phyloP scores from a whole-genome alignment of 2,329 filamentous ascomycete genomes.

The Aspergillus latus region DNA sequence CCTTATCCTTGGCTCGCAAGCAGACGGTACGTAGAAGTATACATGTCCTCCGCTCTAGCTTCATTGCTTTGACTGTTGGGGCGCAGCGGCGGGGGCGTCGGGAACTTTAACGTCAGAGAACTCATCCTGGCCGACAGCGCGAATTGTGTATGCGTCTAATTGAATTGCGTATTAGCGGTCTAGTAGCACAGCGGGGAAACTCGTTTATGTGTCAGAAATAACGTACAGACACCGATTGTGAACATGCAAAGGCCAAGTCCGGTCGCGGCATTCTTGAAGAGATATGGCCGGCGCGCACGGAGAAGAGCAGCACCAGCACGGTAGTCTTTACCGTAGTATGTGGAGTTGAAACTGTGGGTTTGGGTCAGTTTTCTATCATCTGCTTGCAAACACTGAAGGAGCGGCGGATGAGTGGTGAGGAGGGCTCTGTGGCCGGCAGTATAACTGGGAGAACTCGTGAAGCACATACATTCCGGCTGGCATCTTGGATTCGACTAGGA shows the following conservation, averaged over 20 bases:
- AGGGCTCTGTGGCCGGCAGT: not conserved
- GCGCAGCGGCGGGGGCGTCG: constrained; percentile 56
- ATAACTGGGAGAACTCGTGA: too few relatives aligned
- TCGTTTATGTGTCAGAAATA: constrained; percentile 37
- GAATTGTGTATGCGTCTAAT: constrained; percentile 70
- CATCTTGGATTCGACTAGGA: constrained; percentile 9
- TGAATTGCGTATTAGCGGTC: not conserved
- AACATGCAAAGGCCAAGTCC: constrained; percentile 74
- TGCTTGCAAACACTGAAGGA: not conserved
- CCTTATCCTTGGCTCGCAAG: not conserved
- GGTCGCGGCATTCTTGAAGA: constrained; percentile 83
- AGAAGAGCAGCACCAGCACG: constrained; percentile 85
- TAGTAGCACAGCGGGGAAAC: not conserved
- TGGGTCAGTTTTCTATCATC: constrained; percentile 5
- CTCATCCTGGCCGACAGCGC: constrained; percentile 89
- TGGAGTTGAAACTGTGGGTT: constrained; percentile 61
- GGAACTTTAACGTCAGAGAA: constrained; percentile 95
- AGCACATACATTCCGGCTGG: constrained; percentile 20
- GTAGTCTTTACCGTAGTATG: constrained; percentile 89
- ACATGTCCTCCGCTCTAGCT: constrained; percentile 17
- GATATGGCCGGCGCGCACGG: constrained; percentile 85
- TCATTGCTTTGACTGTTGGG: constrained; percentile 24
- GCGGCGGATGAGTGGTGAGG: not conserved
- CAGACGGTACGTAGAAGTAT: not conserved
- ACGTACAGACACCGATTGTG: constrained; percentile 83